These are phyloP conservation scores for Leccinum uliginosum DNA, from an alignment of 768 basidiomycete genomes.

Conservation along the genomic window DNA sequence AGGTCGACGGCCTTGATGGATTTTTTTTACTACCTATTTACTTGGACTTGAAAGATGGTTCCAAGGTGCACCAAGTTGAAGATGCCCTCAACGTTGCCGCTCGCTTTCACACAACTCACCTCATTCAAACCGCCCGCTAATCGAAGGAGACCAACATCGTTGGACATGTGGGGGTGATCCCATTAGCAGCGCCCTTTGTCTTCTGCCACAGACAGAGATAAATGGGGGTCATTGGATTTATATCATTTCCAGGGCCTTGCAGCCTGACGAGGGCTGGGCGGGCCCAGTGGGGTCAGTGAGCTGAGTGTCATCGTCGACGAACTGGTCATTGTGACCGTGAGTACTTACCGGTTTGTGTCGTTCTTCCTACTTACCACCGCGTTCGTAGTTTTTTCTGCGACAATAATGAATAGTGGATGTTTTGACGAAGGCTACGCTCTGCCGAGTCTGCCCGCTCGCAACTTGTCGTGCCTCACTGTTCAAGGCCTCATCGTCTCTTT, in stretches of 20 bases:
- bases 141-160: not conserved
- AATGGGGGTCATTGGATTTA: not conserved
- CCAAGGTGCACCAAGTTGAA: not conserved
- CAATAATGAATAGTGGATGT: not conserved
- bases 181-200: not conserved
- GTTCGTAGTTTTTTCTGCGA: not conserved
- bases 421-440: not conserved
- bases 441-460: not conserved
- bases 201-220: not conserved
- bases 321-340: not conserved
- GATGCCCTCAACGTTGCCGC: not conserved
- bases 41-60: not conserved
- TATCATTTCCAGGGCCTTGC: not conserved
- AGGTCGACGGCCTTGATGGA: not conserved
- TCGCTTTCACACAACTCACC: not conserved
- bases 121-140: not conserved
- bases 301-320: not conserved
- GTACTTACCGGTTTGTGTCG: not conserved
- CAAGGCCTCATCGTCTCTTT: not conserved
- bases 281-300: not conserved
- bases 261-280: not conserved
- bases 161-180: not conserved
- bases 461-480: not conserved
- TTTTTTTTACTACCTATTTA: not conserved
- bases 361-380: not conserved